phyloP scores from a whole-genome alignment of 2,329 filamentous ascomycete species.

The Paraconiothyrium brasiliense region DNA sequence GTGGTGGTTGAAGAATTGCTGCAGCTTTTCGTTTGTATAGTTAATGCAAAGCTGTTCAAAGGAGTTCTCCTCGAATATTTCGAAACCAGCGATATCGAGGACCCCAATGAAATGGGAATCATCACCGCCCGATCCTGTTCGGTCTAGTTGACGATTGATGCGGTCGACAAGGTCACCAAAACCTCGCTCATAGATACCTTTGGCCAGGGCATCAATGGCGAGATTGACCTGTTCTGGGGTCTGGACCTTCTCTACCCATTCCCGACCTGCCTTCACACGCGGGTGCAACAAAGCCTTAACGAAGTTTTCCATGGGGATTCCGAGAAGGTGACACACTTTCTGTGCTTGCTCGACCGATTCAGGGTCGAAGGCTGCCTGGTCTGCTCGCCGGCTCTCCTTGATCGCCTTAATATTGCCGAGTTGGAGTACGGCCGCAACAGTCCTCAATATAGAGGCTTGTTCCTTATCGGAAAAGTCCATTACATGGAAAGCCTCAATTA shows the following conservation, averaged over 20 bases:
- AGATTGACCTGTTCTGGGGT: constrained; percentile 95
- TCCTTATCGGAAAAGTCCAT: constrained; percentile 93
- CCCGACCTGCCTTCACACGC: constrained; percentile 90
- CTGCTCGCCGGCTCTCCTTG: constrained; percentile 88
- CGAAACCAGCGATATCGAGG: constrained; percentile 97
- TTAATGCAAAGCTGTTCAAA: constrained; percentile 99
- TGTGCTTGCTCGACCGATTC: constrained; percentile 79
- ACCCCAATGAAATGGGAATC: constrained; percentile 97
- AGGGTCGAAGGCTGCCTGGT: constrained; percentile 84
- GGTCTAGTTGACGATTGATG: constrained; percentile 91
- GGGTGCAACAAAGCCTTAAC: constrained; percentile 89
- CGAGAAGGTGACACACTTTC: constrained; percentile 83
- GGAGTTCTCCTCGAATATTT: constrained; percentile 99
- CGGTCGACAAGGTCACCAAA: constrained; percentile 92
- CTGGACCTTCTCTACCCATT: constrained; percentile 99
- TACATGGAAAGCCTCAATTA: constrained; percentile 91
- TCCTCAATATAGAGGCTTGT: constrained; percentile 82
- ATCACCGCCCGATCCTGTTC: constrained; percentile 81
- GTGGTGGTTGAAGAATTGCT: constrained; percentile 99
- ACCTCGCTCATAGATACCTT: constrained; percentile 96
- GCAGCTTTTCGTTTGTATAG: constrained; percentile 98
- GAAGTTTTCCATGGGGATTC: constrained; percentile 85
- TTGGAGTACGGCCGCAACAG: constrained; percentile 90
- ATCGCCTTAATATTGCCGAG: constrained; percentile 89
- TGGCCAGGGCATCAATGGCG: constrained; percentile 87